These are phyloP conservation scores for Umbelopsis isabellina DNA, from an alignment of 192 early-diverging fungal genomes.

Conservation along the genomic window DNA sequence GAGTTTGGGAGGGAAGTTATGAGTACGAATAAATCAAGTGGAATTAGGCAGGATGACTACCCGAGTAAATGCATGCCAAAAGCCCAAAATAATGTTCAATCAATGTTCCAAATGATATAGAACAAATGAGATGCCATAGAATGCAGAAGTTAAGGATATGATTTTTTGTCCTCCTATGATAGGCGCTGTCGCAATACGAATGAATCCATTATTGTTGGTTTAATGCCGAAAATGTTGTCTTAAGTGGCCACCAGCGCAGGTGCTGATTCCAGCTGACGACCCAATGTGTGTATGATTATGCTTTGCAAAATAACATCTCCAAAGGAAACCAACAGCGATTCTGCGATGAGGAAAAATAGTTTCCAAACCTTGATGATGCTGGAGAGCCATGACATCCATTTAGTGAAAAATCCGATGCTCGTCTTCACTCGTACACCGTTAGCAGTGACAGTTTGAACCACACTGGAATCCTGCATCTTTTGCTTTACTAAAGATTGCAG, in stretches of 20 bases:
- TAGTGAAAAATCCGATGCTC: neutral
- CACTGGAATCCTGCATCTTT: neutral
- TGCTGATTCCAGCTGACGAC: conserved; percentile 7
- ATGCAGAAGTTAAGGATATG: too few species aligned
- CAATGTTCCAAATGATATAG: too few species aligned
- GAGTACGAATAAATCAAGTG: conserved; percentile 2
- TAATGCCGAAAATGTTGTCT: neutral
- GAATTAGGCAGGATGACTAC: neutral
- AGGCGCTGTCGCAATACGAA: too few species aligned
- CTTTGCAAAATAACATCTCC: conserved; percentile 11
- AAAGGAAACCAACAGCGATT: conserved; percentile 4
- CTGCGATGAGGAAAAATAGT: conserved; percentile 8
- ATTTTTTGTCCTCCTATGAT: too few species aligned
- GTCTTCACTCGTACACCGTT: conserved; percentile 3
- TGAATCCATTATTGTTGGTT: too few species aligned
- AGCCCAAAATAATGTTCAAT: too few species aligned
- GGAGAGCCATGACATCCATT: conserved; percentile 8
- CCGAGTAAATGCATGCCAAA: too few species aligned
- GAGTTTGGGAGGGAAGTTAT: neutral
- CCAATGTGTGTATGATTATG: conserved; percentile 1
- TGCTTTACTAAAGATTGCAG: neutral
- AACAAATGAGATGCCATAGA: too few species aligned
- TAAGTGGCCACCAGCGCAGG: neutral
- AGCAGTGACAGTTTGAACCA: neutral
- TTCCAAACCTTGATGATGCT: conserved; percentile 9